These are phyloP conservation scores for Botrytis fabae DNA, from an alignment of 2,329 filamentous ascomycete species.

Conservation along the genomic window DNA sequence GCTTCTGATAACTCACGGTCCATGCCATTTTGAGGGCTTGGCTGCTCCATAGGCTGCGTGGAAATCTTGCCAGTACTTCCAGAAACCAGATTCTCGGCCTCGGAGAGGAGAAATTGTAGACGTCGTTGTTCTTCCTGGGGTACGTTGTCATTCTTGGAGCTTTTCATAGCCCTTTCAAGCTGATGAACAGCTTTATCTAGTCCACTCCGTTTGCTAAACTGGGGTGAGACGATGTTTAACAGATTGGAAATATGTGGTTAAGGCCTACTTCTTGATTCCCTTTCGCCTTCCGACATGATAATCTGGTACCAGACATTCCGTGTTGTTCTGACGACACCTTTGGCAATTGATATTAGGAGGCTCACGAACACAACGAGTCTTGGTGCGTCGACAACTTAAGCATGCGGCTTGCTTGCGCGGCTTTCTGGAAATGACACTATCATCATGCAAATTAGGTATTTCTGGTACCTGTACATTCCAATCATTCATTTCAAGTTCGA, in stretches of 20 bases:
- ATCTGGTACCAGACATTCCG: slow-evolving; percentile 67
- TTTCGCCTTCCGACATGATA: slow-evolving; percentile 74
- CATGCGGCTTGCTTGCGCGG: slow-evolving; percentile 53
- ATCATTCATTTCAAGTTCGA: slow-evolving; percentile 9
- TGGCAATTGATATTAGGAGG: slow-evolving; percentile 56
- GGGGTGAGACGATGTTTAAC: not conserved
- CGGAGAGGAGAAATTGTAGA: slow-evolving; percentile 52
- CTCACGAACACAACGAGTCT: slow-evolving; percentile 65
- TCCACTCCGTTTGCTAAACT: slow-evolving; percentile 66
- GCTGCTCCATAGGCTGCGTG: not conserved
- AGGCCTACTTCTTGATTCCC: slow-evolving; percentile 70
- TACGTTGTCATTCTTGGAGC: slow-evolving; percentile 45
- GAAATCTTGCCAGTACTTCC: slow-evolving; percentile 31
- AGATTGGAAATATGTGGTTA: not conserved
- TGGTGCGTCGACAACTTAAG: slow-evolving; percentile 64
- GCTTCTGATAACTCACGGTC: not conserved
- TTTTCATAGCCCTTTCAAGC: slow-evolving; percentile 69
- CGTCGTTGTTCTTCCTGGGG: slow-evolving; percentile 47
- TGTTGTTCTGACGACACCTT: slow-evolving; percentile 57
- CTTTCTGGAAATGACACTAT: not conserved
- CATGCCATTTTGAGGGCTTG: not conserved
- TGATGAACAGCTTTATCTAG: slow-evolving; percentile 73
- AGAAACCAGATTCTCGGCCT: slow-evolving; percentile 47
- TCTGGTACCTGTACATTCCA: not conserved
- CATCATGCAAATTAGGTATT: not conserved